These are phyloP conservation scores for Aspergillus unguis DNA, from an alignment of 2,329 filamentous ascomycete genomes.

Conservation along the genomic window DNA sequence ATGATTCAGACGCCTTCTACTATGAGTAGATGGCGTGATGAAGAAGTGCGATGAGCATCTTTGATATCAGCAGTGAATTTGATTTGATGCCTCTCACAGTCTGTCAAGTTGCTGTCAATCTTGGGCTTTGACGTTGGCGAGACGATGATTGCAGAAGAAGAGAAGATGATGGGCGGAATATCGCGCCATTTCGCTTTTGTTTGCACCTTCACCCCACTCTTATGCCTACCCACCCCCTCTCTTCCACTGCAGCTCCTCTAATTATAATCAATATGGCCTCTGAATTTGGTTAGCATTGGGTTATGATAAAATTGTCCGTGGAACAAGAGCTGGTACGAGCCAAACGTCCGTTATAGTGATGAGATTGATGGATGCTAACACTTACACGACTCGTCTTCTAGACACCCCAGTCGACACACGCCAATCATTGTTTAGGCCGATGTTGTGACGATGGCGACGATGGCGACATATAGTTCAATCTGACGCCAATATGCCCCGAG, in stretches of 20 bases:
- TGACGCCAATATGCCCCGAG: slow-evolving; percentile 11
- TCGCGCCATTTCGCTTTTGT: slow-evolving; percentile 24
- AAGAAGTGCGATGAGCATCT: slow-evolving; percentile 3
- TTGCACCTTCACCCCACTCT: slow-evolving; percentile 1
- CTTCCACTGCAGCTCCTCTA: neutral
- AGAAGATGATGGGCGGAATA: slow-evolving; percentile 16
- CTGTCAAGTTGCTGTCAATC: neutral
- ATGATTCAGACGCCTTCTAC: neutral
- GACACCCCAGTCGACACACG: neutral
- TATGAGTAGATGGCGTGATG: slow-evolving; percentile 12
- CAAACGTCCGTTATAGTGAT: no score
- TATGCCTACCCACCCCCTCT: no score
- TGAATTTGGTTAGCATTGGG: no score
- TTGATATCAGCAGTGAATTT: slow-evolving; percentile 4
- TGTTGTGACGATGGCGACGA: slow-evolving; percentile 19
- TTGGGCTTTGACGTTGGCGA: neutral
- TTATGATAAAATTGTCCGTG: no score
- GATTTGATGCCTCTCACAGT: neutral
- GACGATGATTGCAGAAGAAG: neutral
- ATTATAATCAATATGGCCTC: neutral
- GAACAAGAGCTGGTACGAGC: no score
- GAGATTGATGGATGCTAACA: neutral
- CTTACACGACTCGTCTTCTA: neutral
- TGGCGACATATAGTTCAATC: slow-evolving; percentile 16
- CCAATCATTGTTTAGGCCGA: slow-evolving; percentile 10